These are phyloP conservation scores for Aspergillus candidus DNA, from an alignment of 2,329 filamentous ascomycete genomes.

Conservation along the genomic window DNA sequence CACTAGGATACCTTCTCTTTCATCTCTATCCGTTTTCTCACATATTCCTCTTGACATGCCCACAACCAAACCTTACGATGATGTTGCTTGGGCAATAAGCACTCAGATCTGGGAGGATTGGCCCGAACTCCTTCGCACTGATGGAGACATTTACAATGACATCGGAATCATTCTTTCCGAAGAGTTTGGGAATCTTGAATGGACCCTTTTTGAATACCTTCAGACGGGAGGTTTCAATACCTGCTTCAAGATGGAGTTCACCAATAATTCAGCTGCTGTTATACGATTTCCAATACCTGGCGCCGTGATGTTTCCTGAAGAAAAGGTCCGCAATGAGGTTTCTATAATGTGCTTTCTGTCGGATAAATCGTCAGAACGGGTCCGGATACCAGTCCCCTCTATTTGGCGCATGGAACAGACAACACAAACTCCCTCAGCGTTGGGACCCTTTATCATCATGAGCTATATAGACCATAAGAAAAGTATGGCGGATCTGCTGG, in stretches of 20 bases:
- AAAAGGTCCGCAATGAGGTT: slow-evolving; percentile 18
- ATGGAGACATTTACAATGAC: slow-evolving; percentile 1
- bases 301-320: slow-evolving; percentile 17
- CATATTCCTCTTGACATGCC: no score
- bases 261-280: slow-evolving; percentile 8
- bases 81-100: no score
- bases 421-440: slow-evolving; percentile 5
- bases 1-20: no score
- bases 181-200: not conserved
- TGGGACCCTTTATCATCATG: slow-evolving; percentile 34
- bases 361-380: slow-evolving; percentile 4
- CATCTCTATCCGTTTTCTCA: no score
- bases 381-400: slow-evolving; percentile 4
- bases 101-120: no score
- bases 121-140: no score
- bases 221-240: slow-evolving; percentile 18
- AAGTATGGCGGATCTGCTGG: slow-evolving; percentile 4
- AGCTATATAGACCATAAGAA: slow-evolving; percentile 16
- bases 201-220: not conserved
- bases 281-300: slow-evolving; percentile 18
- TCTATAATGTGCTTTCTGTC: slow-evolving; percentile 6
- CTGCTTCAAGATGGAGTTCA: slow-evolving; percentile 17
- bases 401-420: not conserved
- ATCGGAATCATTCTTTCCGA: slow-evolving; percentile 6
- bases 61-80: no score